These are phyloP conservation scores for Podospora conica DNA, from an alignment of 495 filamentous ascomycete genomes.

Conservation along the genomic window DNA sequence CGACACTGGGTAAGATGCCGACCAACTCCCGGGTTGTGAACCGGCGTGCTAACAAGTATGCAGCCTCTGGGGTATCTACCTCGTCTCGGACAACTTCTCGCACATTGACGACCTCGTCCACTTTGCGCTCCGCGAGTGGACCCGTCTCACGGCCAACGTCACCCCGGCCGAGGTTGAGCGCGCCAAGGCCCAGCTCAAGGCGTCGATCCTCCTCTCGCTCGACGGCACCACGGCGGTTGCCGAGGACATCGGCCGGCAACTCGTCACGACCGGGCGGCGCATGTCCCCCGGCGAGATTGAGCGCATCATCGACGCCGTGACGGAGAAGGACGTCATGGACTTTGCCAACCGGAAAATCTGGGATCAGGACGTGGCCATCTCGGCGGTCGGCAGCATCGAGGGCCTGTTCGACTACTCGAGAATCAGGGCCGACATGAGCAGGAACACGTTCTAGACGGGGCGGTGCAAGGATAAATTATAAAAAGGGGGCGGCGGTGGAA, in stretches of 20 bases:
- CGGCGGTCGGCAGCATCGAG: conserved; percentile 87
- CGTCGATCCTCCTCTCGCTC: conserved; percentile 90
- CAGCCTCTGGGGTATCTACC: conserved; percentile 99
- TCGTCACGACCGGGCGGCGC: conserved; percentile 91
- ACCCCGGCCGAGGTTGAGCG: conserved; percentile 89
- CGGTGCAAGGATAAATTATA: not conserved
- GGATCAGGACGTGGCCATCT: conserved; percentile 94
- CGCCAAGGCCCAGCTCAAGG: conserved; percentile 98
- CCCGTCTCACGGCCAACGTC: conserved; percentile 80
- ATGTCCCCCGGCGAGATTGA: conserved; percentile 92
- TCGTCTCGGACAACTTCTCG: conserved; percentile 84
- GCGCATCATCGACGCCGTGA: conserved; percentile 75
- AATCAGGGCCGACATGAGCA: conserved; percentile 82
- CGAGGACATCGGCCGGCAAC: conserved; percentile 97
- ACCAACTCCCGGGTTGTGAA: not conserved
- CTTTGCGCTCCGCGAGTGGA: conserved; percentile 98
- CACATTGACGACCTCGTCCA: conserved; percentile 90
- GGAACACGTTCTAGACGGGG: conserved; percentile 51
- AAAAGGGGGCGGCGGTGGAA: not conserved
- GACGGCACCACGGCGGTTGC: conserved; percentile 96
- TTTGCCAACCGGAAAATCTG: conserved; percentile 88
- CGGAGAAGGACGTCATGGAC: conserved; percentile 93
- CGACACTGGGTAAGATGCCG: conserved; percentile 77
- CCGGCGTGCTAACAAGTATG: conserved; percentile 9
- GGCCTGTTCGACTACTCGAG: conserved; percentile 85